Percentiles rank a stretch among this genome's conserved stretches.
These are phyloP conservation scores for Citrus reticulata DNA, from an alignment of 345 rosid genomes.

Conservation along the genomic window DNA sequence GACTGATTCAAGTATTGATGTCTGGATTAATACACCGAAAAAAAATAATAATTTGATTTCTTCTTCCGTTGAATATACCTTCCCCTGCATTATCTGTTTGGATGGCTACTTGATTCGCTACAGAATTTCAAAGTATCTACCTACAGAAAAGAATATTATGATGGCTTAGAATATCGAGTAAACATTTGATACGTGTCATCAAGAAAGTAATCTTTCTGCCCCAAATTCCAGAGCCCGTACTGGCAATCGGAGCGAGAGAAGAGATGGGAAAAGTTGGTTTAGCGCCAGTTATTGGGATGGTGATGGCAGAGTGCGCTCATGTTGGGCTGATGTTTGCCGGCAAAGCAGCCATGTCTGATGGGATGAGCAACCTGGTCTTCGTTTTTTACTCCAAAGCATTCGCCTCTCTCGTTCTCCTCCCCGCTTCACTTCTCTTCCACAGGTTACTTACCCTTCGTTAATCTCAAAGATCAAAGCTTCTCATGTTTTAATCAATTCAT, in stretches of 20 bases:
- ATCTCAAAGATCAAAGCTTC: neutral
- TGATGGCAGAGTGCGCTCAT: conserved; percentile 56
- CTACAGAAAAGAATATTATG: too few species aligned
- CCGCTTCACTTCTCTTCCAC: conserved; percentile 44
- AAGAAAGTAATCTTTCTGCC: neutral
- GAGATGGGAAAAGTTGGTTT: conserved; percentile 25
- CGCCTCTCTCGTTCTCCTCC: conserved; percentile 56
- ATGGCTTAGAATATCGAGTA: too few species aligned
- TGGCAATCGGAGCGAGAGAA: neutral
- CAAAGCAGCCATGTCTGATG: conserved; percentile 52
- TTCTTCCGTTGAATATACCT: too few species aligned
- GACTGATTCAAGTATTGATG: too few species aligned
- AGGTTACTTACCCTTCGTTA: conserved; percentile 17
- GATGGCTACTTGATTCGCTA: too few species aligned
- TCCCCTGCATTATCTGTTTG: too few species aligned
- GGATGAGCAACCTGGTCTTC: conserved; percentile 50
- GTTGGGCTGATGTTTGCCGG: conserved; percentile 49
- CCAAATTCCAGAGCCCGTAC: neutral
- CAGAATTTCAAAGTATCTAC: too few species aligned
- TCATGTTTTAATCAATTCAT: neutral
- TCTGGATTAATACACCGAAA: too few species aligned
- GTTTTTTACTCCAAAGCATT: conserved; percentile 55
- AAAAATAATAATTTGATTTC: too few species aligned
- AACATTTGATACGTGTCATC: neutral
- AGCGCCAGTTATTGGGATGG: conserved; percentile 46